A percentile compares a stretch with the other conserved stretches of the same genome.
Evolutionary conservation across 2,329 filamentous ascomycete genomes (phyloP).

Genomic region (Escovopsis weberi): DNA sequence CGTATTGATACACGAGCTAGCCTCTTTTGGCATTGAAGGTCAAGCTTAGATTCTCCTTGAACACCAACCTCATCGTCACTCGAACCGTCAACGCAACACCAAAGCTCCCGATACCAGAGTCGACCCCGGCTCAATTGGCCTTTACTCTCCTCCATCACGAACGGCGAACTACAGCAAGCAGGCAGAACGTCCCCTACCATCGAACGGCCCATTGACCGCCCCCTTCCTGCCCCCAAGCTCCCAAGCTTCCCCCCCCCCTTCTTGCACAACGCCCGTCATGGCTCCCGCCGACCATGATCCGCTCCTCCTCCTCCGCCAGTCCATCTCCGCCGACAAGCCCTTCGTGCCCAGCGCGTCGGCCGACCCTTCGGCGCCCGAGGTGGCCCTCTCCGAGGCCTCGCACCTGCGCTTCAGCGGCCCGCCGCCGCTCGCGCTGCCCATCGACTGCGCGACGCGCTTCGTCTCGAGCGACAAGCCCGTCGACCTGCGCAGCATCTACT

Average conservation of each 20-base stretch:
- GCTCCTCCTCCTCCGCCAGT: slow-evolving; percentile 68
- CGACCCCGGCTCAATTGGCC: too few species aligned
- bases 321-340: slow-evolving; percentile 55
- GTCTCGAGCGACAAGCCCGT: slow-evolving; percentile 60
- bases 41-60: too few species aligned
- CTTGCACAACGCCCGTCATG: slow-evolving; percentile 4
- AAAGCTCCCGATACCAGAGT: too few species aligned
- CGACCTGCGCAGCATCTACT: slow-evolving; percentile 88
- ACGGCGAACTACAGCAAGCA: too few species aligned
- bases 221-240: neutral
- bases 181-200: too few species aligned
- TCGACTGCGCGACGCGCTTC: slow-evolving; percentile 72
- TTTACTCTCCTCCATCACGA: too few species aligned
- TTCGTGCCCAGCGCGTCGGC: slow-evolving; percentile 61
- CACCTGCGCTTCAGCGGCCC: slow-evolving; percentile 59
- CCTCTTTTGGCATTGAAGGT: too few species aligned
- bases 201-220: too few species aligned
- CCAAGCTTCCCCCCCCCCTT: neutral
- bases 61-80: too few species aligned
- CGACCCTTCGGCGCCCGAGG: slow-evolving; percentile 46
- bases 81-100: too few species aligned
- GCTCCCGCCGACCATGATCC: slow-evolving; percentile 50
- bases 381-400: slow-evolving; percentile 58
- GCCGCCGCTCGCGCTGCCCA: slow-evolving; percentile 44
- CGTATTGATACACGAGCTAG: too few species aligned